Conservation (phyloP, 306 rosid species). For the Datisca glomerata region DNA sequence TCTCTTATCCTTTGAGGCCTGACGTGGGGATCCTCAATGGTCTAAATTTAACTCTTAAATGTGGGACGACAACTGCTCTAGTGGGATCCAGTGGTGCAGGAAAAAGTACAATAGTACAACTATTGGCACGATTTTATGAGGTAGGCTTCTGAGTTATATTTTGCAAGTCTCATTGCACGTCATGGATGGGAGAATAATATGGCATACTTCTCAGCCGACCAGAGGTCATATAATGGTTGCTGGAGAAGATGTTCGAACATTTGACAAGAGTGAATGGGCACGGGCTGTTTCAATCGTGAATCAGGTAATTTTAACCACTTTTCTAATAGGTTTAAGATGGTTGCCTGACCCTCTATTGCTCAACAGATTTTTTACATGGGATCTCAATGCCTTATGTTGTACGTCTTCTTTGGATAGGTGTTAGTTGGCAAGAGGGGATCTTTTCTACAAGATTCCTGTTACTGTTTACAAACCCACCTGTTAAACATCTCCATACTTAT, state of each 20-base stretch:
- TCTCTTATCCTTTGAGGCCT: conserved; percentile 89
- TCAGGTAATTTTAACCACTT: conserved; percentile 68
- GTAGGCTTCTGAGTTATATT: conserved; percentile 27
- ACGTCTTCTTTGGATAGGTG: no score
- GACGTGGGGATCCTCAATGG: conserved; percentile 56
- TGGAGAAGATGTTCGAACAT: conserved; percentile 79
- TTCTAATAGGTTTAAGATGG: no score
- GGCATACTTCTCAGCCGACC: conserved; percentile 53
- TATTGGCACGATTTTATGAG: conserved; percentile 93
- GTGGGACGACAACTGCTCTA: conserved; percentile 87
- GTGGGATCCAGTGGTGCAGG: conserved; percentile 94
- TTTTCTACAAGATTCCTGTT: not conserved
- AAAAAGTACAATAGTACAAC: conserved; percentile 87
- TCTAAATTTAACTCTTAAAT: conserved; percentile 57
- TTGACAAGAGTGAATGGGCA: conserved; percentile 97
- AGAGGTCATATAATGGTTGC: conserved; percentile 75
- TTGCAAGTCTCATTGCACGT: not conserved
- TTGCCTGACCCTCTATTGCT: no score
- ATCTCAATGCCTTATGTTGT: no score
- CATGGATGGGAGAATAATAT: conserved; percentile 8
- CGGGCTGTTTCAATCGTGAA: conserved; percentile 69
- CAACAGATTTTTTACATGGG: no score
- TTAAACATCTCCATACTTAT: not conserved
- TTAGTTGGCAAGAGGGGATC: no score
- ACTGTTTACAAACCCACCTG: not conserved